Evolutionary conservation across 1,284 basidiomycete species (phyloP).

Genomic region (Melampsora americana): DNA sequence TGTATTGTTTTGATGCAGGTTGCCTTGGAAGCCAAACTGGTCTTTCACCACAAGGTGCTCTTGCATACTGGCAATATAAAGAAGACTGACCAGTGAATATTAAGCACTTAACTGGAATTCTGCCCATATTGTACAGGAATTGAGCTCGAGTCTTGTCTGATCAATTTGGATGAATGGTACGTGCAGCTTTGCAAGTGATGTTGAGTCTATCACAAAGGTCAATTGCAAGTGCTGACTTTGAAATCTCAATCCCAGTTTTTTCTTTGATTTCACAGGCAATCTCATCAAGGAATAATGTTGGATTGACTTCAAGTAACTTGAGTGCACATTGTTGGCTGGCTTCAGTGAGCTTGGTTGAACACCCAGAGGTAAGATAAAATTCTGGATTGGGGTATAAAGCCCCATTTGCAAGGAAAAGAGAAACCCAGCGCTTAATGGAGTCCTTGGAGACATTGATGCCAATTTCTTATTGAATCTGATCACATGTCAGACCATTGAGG

Average conservation of each 20-base stretch:
- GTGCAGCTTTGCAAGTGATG: neutral
- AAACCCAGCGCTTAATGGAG: neutral
- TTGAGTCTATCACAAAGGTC: neutral
- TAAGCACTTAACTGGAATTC: too few relatives aligned
- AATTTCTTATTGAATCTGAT: too few relatives aligned
- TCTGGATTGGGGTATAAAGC: neutral
- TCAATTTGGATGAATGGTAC: neutral
- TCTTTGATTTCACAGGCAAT: neutral
- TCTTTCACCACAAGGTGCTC: neutral
- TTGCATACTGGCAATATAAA: too few relatives aligned
- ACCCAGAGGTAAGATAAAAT: neutral
- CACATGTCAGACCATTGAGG: too few relatives aligned
- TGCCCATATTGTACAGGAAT: too few relatives aligned
- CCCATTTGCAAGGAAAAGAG: neutral
- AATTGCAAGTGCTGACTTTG: neutral
- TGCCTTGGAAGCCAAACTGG: neutral
- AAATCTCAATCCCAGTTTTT: neutral
- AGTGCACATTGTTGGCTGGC: neutral
- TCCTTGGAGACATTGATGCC: too few relatives aligned
- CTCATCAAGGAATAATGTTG: slow-evolving; percentile 5
- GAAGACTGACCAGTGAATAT: too few relatives aligned
- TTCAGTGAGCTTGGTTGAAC: neutral
- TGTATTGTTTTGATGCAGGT: neutral
- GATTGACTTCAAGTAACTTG: neutral
- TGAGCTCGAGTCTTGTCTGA: neutral